These are phyloP conservation scores for Ambrosia hybrid DNA, from an alignment of 140 eudicot species.

Conservation along the genomic window DNA sequence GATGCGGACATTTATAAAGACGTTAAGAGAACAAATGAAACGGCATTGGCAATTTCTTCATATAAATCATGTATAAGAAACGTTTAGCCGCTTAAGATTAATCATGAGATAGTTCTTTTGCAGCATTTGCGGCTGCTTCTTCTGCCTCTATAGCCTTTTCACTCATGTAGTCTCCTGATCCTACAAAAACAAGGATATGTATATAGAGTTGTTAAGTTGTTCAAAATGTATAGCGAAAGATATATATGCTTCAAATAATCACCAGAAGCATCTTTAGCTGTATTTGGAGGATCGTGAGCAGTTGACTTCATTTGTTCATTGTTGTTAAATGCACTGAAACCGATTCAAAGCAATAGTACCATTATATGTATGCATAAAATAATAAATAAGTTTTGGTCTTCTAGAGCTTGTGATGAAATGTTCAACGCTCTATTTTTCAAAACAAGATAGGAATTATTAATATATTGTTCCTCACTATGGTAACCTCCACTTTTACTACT, in stretches of 20 bases:
- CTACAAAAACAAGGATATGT: background rate
- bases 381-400: no score
- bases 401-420: no score
- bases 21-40: no score
- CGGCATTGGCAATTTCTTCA: no score
- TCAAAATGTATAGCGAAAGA: background rate
- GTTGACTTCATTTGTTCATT: constrained; percentile 4
- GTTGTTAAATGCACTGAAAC: constrained; percentile 21
- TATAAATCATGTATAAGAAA: background rate
- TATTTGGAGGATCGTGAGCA: background rate
- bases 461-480: no score
- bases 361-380: no score
- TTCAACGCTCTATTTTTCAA: no score
- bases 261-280: constrained; percentile 21
- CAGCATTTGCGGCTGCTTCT: constrained; percentile 31
- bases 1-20: background rate
- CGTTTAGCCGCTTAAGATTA: background rate
- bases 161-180: constrained; percentile 6
- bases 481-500: no score
- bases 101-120: constrained; percentile 25
- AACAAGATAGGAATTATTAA: no score
- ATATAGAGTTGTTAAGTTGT: background rate
- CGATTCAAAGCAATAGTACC: no score
- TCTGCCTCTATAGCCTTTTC: constrained; percentile 31
- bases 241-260: background rate